A percentile compares a stretch with the other conserved stretches of the same genome.
Conservation (phyloP, 2,329 filamentous ascomycete species). For the Talaromyces albobiverticillius region DNA sequence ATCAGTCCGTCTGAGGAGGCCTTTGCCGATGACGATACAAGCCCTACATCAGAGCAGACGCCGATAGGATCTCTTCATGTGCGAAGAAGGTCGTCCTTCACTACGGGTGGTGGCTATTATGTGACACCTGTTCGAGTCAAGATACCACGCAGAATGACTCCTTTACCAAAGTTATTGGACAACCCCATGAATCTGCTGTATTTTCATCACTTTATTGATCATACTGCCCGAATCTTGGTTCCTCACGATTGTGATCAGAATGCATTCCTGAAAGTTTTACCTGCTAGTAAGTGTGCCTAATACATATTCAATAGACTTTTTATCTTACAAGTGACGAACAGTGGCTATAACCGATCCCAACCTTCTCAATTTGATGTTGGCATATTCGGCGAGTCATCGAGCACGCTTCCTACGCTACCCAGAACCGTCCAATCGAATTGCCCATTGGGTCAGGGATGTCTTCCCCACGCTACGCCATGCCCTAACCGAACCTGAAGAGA, state of each 20-base stretch:
- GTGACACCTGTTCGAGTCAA: constrained; percentile 64
- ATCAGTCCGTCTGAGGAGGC: constrained; percentile 38
- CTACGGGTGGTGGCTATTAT: constrained; percentile 66
- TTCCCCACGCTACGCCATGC: constrained; percentile 66
- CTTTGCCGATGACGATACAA: constrained; percentile 13
- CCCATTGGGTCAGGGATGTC: constrained; percentile 72
- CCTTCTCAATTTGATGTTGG: constrained; percentile 71
- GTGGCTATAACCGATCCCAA: constrained; percentile 51
- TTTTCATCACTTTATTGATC: constrained; percentile 72
- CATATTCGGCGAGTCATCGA: constrained; percentile 81
- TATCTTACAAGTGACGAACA: constrained; percentile 45
- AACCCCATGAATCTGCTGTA: constrained; percentile 80
- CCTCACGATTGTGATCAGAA: constrained; percentile 62
- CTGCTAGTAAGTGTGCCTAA: constrained; percentile 52
- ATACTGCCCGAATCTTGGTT: constrained; percentile 68
- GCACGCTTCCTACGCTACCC: constrained; percentile 70
- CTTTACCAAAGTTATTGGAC: constrained; percentile 59
- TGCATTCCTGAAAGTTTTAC: constrained; percentile 59
- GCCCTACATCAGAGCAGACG: constrained; percentile 8
- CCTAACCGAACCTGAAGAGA: constrained; percentile 58
- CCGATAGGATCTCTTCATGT: constrained; percentile 10
- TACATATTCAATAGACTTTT: constrained; percentile 30
- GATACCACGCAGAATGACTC: constrained; percentile 57
- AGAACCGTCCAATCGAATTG: constrained; percentile 74
- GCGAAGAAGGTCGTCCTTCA: constrained; percentile 44